Percentiles rank a stretch among this genome's conserved stretches.
phyloP scores from a whole-genome alignment of 2,329 filamentous ascomycete genomes.

The Clarireedia hainanense region DNA sequence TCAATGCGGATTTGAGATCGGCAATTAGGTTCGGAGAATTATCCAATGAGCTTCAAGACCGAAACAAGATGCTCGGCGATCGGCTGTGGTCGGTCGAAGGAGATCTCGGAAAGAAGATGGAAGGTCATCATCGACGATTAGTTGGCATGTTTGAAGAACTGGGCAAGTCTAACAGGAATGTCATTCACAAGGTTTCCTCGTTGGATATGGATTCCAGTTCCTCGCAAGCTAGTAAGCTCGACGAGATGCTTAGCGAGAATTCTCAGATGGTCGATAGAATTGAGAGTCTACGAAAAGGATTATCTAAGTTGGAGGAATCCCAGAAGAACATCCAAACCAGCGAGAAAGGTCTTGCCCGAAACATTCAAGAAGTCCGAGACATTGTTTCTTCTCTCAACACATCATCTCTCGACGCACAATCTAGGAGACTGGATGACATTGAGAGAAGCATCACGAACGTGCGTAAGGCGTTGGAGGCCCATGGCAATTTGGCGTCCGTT shows the following conservation, averaged over 20 bases:
- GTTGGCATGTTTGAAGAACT: conserved; percentile 17
- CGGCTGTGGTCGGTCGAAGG: conserved; percentile 17
- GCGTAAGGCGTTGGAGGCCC: conserved; percentile 16
- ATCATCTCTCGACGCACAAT: conserved; percentile 12
- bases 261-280: conserved; percentile 13
- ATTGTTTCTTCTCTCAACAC: conserved; percentile 16
- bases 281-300: conserved; percentile 10
- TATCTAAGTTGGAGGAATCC: conserved; percentile 14
- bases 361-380: conserved; percentile 14
- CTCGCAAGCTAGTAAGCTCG: conserved; percentile 11
- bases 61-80: conserved; percentile 17
- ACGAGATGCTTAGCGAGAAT: conserved; percentile 11
- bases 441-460: conserved; percentile 15
- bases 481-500: conserved; percentile 16
- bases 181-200: conserved; percentile 12
- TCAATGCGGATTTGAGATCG: conserved; percentile 17
- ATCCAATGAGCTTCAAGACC: conserved; percentile 21
- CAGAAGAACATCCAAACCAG: conserved; percentile 8
- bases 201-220: conserved; percentile 10
- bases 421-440: conserved; percentile 14
- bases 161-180: conserved; percentile 12
- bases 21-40: conserved; percentile 20
- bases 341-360: conserved; percentile 13
- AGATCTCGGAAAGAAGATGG: conserved; percentile 19
- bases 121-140: conserved; percentile 16